Percentiles rank a stretch among this genome's conserved stretches.
phyloP scores from a whole-genome alignment of 768 basidiomycete genomes.

The Mrakia blollopis region DNA sequence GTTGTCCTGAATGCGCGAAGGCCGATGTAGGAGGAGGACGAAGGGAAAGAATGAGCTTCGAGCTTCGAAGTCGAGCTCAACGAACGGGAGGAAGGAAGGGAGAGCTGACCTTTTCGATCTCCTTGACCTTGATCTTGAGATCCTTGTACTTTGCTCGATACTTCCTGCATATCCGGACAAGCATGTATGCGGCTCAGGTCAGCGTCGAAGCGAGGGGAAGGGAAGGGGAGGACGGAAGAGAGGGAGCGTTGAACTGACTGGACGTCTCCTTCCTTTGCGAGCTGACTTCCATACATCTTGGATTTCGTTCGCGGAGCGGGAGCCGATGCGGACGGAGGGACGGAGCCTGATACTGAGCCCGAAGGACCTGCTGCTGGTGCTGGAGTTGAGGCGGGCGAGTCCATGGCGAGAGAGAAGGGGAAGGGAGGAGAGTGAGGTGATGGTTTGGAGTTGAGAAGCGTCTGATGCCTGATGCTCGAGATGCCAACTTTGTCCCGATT shows the following conservation, averaged over 20 bases:
- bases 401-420: background rate
- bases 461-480: too few species aligned
- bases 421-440: background rate
- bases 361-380: background rate
- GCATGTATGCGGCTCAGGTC: background rate
- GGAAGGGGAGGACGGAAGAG: background rate
- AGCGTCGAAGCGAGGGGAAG: background rate
- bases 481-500: background rate
- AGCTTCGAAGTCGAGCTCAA: background rate
- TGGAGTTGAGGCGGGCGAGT: slow-evolving; percentile 7
- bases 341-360: background rate
- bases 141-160: slow-evolving; percentile 86
- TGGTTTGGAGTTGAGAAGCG: background rate
- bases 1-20: slow-evolving; percentile 60
- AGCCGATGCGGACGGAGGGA: background rate
- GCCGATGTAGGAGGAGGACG: background rate
- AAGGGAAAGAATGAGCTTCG: background rate
- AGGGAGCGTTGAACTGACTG: slow-evolving; percentile 18
- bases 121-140: slow-evolving; percentile 78
- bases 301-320: slow-evolving; percentile 15
- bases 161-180: slow-evolving; percentile 45
- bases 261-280: slow-evolving; percentile 24
- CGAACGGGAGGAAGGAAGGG: background rate
- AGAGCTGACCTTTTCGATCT: slow-evolving; percentile 63
- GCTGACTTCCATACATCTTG: slow-evolving; percentile 13